Evolutionary conservation across 2,329 filamentous ascomycete species (phyloP), one percentile per base, ranked within the genome.

Genomic region (Ophiocordyceps camponoti-leonardi): DNA sequence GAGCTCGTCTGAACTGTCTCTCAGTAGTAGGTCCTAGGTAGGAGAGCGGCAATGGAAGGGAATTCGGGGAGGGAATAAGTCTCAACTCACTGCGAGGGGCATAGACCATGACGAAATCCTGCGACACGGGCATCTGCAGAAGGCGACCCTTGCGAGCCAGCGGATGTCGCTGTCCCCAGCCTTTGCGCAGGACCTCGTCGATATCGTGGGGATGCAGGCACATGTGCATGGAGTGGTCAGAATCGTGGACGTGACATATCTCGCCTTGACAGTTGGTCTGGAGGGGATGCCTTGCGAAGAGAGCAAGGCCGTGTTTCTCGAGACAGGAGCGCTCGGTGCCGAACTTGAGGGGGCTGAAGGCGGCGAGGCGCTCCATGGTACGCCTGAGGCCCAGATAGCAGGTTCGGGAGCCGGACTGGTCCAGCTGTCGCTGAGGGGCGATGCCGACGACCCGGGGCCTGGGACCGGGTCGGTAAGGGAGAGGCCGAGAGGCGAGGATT

Each of bases 71-170:
- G n/a, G n/a, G 10, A 37, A n/a, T 2, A 16, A 8, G 33, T 37
- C n/a, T 18, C 31, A 54, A 54, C 63, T 61, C 53, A 66, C 72
- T 64, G 54, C 83, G 67, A 2, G 86, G 86, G 18, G 86, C 83
- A 63, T 94, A 94, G 5, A 93, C 69, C 77, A 93, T 79, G 47
- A 86, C 68, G 60, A 93, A 93, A 40, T 82, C 80, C 4, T 70
- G 65, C 0, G 85, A 83, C 46, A 92, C 78, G 44, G 83, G 83
- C 56, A 77, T 72, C 49, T 69, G 68, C 50, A 63, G 44, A 26
- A 80, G 72, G 67, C 75, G 79, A 41, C 77, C 75, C 45, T 77
- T 79, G 54, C 76, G 74, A 8, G 83, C 79, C 46, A 87, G 62
- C 1, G 75, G 77, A 51, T 80, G 77, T 30, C 75, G 64, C 64